Conservation (phyloP, 805 yeast species). For the Myxozyma mucilagina region DNA sequence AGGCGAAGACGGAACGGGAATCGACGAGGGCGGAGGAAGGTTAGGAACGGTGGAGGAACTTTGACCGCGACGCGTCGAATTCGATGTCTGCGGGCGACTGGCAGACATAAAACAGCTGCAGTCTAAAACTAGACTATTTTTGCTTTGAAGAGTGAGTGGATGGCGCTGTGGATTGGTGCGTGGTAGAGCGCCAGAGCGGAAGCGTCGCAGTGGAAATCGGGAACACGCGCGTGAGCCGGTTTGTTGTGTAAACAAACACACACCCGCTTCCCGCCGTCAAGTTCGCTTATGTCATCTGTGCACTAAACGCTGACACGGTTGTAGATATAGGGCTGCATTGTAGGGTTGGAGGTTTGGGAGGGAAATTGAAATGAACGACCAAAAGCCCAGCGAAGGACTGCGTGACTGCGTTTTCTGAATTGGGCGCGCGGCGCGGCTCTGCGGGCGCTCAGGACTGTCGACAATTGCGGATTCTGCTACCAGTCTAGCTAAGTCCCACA, state of each 20-base stretch:
- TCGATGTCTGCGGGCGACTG: conserved; percentile 2
- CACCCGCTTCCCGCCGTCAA: not conserved
- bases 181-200: not conserved
- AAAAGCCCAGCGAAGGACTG: not conserved
- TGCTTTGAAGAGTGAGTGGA: no score
- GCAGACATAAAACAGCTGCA: conserved; percentile 9
- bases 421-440: not conserved
- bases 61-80: not conserved
- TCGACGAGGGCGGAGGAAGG: conserved; percentile 6
- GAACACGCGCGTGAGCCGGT: not conserved
- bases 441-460: not conserved
- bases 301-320: not conserved
- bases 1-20: conserved; percentile 13
- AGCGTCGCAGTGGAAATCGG: not conserved
- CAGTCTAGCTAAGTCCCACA: not conserved
- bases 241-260: conserved; percentile 1
- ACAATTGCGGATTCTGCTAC: not conserved
- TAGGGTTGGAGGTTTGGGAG: no score
- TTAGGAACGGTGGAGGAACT: not conserved
- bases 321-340: not conserved
- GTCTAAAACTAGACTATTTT: not conserved
- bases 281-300: not conserved
- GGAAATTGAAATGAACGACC: no score
- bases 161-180: not conserved
- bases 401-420: not conserved